phyloP scores from a whole-genome alignment of 768 basidiomycete genomes.

The Xerocomus brunneocitrinus region DNA sequence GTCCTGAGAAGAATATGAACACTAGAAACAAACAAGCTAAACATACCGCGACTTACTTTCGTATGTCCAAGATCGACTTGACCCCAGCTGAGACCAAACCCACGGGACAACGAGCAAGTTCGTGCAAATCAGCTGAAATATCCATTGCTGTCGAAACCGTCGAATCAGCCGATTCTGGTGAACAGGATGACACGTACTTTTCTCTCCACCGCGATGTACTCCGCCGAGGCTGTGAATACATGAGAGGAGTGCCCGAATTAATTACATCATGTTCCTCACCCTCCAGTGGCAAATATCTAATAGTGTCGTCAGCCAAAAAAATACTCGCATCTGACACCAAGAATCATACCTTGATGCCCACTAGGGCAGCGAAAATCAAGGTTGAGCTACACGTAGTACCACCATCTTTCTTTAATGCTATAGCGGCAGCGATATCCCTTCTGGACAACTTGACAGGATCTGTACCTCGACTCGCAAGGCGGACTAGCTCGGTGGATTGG shows the following conservation, averaged over 20 bases:
- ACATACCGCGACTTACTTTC: slow-evolving; percentile 40
- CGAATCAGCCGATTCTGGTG: slow-evolving; percentile 1
- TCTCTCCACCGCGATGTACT: slow-evolving; percentile 75
- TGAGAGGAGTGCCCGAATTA: slow-evolving; percentile 1
- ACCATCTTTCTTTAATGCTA: slow-evolving; percentile 65
- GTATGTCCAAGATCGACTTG: slow-evolving; percentile 94
- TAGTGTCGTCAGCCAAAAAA: slow-evolving; percentile 6
- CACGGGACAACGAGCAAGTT: slow-evolving; percentile 85
- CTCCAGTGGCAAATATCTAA: slow-evolving; percentile 89
- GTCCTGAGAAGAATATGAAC: slow-evolving; percentile 44
- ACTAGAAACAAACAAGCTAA: background rate
- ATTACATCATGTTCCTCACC: slow-evolving; percentile 46
- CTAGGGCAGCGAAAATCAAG: slow-evolving; percentile 67
- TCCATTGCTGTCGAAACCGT: slow-evolving; percentile 71
- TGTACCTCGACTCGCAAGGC: slow-evolving; percentile 51
- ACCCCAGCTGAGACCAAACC: slow-evolving; percentile 91
- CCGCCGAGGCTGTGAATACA: slow-evolving; percentile 60
- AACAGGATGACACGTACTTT: slow-evolving; percentile 37
- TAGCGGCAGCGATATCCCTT: slow-evolving; percentile 74
- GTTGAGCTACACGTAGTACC: slow-evolving; percentile 80
- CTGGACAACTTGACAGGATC: slow-evolving; percentile 67
- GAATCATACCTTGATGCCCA: slow-evolving; percentile 72
- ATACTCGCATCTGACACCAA: background rate
- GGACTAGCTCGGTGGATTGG: slow-evolving; percentile 54
- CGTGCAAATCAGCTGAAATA: slow-evolving; percentile 89